These are phyloP conservation scores for Oryza australiensis DNA, from an alignment of 176 grass and related monocot genomes.

Conservation along the genomic window DNA sequence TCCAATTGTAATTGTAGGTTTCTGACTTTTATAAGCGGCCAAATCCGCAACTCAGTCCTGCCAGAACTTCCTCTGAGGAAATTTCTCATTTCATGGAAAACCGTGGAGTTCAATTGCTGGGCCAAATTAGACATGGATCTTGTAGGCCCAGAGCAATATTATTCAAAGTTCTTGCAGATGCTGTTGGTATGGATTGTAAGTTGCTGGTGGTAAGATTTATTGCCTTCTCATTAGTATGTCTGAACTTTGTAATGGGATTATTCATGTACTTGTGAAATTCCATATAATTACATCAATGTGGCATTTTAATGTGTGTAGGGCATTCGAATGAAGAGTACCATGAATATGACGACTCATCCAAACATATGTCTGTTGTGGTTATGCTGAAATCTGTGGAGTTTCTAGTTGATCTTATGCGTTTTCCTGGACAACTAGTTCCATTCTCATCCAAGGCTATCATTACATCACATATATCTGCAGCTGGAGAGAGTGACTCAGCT, in stretches of 20 bases:
- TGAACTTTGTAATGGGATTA: constrained; percentile 34
- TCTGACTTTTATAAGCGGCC: constrained; percentile 87
- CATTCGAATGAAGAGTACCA: constrained; percentile 77
- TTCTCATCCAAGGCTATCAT: constrained; percentile 82
- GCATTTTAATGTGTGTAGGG: constrained; percentile 62
- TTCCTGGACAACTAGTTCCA: constrained; percentile 92
- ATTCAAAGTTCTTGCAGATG: constrained; percentile 95
- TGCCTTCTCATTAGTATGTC: constrained; percentile 27
- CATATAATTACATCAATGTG: constrained; percentile 23
- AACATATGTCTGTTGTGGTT: constrained; percentile 88
- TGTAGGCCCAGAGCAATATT: constrained; percentile 88
- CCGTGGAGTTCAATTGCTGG: constrained; percentile 77
- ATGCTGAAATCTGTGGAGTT: constrained; percentile 68
- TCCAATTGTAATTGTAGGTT: constrained; percentile 61
- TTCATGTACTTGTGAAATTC: constrained; percentile 35
- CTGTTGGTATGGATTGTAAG: constrained; percentile 88
- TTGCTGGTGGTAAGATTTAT: constrained; percentile 75
- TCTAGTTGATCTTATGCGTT: constrained; percentile 94
- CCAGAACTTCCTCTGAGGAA: constrained; percentile 78
- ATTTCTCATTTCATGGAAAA: constrained; percentile 81
- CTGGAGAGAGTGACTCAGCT: constrained; percentile 88
- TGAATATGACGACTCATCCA: constrained; percentile 78
- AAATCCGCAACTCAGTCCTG: constrained; percentile 77
- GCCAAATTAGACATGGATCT: constrained; percentile 97
- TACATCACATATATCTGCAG: constrained; percentile 79